Percentiles rank a stretch among this genome's conserved stretches.
These are phyloP conservation scores for Dichotomocladium elegans DNA, from an alignment of 371 early-diverging fungal genomes.

Conservation along the genomic window DNA sequence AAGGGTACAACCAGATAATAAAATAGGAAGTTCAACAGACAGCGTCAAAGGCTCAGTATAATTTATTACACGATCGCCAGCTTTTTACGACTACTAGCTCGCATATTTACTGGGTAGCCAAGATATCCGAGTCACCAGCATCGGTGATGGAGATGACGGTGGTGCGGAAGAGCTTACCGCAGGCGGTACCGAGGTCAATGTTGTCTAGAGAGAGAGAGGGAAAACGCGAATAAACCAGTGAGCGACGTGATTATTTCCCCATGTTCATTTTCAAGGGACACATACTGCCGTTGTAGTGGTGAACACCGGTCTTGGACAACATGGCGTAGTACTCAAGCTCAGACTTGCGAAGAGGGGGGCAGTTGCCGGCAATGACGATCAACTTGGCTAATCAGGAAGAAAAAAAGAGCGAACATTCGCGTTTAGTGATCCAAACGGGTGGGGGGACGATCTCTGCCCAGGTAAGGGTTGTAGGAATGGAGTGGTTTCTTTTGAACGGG, in stretches of 20 bases:
- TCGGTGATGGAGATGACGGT: constrained; percentile 93
- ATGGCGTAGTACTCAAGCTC: constrained; percentile 99
- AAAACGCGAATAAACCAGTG: too few species aligned
- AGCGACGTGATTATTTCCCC: too few species aligned
- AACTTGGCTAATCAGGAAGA: constrained; percentile 80
- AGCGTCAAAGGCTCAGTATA: too few species aligned
- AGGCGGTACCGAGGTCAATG: constrained; percentile 98
- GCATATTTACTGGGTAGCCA: constrained; percentile 38
- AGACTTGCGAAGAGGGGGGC: constrained; percentile 98
- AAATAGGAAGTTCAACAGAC: too few species aligned
- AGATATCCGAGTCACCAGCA: constrained; percentile 90
- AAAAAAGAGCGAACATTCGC: too few species aligned
- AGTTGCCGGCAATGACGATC: constrained; percentile 97
- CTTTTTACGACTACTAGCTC: not conserved
- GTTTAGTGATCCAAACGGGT: constrained; percentile 2
- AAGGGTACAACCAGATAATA: too few species aligned
- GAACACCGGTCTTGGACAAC: constrained; percentile 99
- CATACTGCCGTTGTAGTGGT: constrained; percentile 94
- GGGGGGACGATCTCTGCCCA: constrained; percentile 45
- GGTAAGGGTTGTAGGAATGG: not conserved
- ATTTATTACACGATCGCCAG: not conserved
- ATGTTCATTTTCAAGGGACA: constrained; percentile 4
- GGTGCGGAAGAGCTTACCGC: constrained; percentile 98
- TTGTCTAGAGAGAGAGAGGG: constrained; percentile 69
- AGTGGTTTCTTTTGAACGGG: constrained; percentile 12